Evolutionary conservation across 805 yeast species (phyloP).

Genomic region (Monosporozyma aerobia): DNA sequence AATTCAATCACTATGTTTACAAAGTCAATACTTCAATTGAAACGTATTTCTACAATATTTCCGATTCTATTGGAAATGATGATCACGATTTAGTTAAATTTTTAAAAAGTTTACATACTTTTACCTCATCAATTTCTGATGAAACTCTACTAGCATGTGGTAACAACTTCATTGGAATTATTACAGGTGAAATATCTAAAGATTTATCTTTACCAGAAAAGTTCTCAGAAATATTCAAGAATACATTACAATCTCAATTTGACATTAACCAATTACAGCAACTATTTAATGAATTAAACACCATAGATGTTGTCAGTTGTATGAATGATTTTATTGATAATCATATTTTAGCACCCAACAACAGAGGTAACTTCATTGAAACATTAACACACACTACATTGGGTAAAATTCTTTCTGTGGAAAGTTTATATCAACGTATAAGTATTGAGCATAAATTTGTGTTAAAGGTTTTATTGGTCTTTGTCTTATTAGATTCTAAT

Average conservation of each 20-base stretch:
- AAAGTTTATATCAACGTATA: slow-evolving; percentile 24
- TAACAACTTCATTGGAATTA: slow-evolving; percentile 31
- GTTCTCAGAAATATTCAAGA: slow-evolving; percentile 33
- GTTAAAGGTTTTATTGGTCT: slow-evolving; percentile 28
- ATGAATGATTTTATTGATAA: slow-evolving; percentile 33
- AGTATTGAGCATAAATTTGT: slow-evolving; percentile 26
- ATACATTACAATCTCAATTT: slow-evolving; percentile 34
- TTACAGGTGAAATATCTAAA: slow-evolving; percentile 26
- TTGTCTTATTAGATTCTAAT: slow-evolving; percentile 33
- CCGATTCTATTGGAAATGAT: slow-evolving; percentile 6
- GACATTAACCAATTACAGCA: slow-evolving; percentile 32
- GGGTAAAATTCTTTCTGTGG: slow-evolving; percentile 17
- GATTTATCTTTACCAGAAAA: slow-evolving; percentile 27
- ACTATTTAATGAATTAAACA: slow-evolving; percentile 34
- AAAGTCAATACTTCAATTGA: slow-evolving; percentile 23
- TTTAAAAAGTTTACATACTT: slow-evolving; percentile 31
- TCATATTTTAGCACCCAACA: slow-evolving; percentile 10
- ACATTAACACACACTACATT: slow-evolving; percentile 19
- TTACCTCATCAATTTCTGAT: slow-evolving; percentile 33
- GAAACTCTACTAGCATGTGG: slow-evolving; percentile 30
- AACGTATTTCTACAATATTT: slow-evolving; percentile 19
- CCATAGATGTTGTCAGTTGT: slow-evolving; percentile 31
- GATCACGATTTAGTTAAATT: slow-evolving; percentile 23
- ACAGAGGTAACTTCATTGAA: slow-evolving; percentile 12
- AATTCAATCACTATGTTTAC: slow-evolving; percentile 28